Base-by-base conservation (phyloP, 2,329 filamentous ascomycete species). In the Pyricularia grisea region DNA sequence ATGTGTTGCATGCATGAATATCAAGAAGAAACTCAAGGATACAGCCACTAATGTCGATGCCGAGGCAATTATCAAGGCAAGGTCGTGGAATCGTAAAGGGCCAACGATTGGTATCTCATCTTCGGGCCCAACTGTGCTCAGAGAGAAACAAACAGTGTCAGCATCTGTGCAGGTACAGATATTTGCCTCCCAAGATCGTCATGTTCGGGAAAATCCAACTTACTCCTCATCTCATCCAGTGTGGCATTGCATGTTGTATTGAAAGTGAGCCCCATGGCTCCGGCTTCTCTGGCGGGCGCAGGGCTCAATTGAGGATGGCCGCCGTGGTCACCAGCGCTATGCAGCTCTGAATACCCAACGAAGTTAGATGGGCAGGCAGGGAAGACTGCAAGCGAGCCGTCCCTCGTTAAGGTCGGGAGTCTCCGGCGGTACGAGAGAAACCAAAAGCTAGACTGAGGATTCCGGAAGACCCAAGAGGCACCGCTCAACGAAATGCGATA, bases 1-100 rank as follows among this genome's bases (percentile, higher is more conserved):
- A 77, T 88, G 82, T 23, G 81, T 72, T 33, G 86, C 85, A 79
- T 89, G 87, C 79, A 84, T 83, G 76, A 79, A 85, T 70, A 88
- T 84, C 55, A 88, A 79, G 72, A 83, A 87, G 66, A 88, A 76
- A 69, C 86, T 87, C 60, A 85, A 75, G 64, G 81, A 68, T n/a
- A 83, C 81, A 58, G 87, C 81, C 36, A 88, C 76, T 69, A 85
- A 74, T 4, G 85, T 81, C 67, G 80, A 81, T 65, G 76, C 79
- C 63, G 80, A 84, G 30, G 80, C 79, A 63, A 88, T 81, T 70
- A 87, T 79, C 70, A 86, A 77, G 42, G 85, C 84, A 36, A 88
- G 77, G 64, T 82, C 75, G 73, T 88, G 85, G 72, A 88, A 88
- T 71, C 82, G 86, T 69, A 87, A 74, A 66, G 77, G 72, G 33